A percentile compares a stretch with the other conserved stretches of the same genome.
Conservation (phyloP, 2,329 filamentous ascomycete genomes). For the Biscogniauxia marginata region DNA sequence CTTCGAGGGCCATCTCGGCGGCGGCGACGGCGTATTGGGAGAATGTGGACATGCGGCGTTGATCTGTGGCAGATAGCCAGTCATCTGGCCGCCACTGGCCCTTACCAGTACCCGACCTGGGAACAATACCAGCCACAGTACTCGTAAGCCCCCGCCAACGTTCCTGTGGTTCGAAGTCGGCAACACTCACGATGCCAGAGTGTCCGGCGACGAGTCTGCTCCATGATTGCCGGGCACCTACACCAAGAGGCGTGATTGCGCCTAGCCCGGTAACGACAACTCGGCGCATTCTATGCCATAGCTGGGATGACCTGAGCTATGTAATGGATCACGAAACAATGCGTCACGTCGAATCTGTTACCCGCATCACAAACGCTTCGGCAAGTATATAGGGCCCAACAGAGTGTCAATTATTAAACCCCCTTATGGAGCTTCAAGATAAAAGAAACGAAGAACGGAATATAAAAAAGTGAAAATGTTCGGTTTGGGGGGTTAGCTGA, state of each 20-base stretch:
- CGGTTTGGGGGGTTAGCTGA: neutral
- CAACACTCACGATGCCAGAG: conserved; percentile 76
- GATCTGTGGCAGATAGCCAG: conserved; percentile 53
- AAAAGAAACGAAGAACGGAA: conserved; percentile 9
- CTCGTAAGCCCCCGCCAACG: conserved; percentile 74
- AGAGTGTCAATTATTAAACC: neutral
- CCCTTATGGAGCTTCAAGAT: neutral
- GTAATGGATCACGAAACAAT: conserved; percentile 21
- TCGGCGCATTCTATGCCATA: conserved; percentile 58
- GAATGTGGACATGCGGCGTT: conserved; percentile 84
- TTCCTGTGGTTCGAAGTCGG: conserved; percentile 52
- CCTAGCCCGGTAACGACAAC: conserved; percentile 84
- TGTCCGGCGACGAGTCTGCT: conserved; percentile 73
- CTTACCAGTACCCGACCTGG: conserved; percentile 46
- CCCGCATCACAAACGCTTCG: too few relatives aligned
- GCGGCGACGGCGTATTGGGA: conserved; percentile 89
- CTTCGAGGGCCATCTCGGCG: conserved; percentile 77
- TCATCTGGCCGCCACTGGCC: conserved; percentile 51
- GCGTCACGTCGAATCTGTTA: neutral
- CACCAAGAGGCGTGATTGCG: conserved; percentile 78
- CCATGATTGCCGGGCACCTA: conserved; percentile 79
- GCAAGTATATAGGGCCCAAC: too few relatives aligned
- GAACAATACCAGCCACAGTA: conserved; percentile 81
- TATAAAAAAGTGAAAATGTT: neutral
- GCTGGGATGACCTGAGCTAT: conserved; percentile 17